phyloP scores from a whole-genome alignment of 805 yeast species.

The Cyberlindnera xishuangbannaensis region DNA sequence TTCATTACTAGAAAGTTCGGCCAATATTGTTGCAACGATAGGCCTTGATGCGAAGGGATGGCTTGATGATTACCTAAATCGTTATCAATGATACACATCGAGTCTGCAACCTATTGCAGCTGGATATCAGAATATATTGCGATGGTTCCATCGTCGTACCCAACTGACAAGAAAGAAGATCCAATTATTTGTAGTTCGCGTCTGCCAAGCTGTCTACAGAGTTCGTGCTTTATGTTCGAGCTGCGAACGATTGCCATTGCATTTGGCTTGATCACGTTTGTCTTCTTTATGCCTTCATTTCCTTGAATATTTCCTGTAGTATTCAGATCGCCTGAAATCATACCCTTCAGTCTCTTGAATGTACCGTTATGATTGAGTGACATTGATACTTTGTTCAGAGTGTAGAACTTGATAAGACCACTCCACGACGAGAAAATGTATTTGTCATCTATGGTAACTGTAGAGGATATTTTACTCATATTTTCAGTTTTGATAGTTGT shows the following conservation, averaged over 20 bases:
- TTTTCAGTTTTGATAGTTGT: constrained; percentile 15
- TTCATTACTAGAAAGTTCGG: constrained; percentile 16
- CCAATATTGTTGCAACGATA: constrained; percentile 16
- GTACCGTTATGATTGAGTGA: constrained; percentile 14
- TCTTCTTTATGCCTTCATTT: constrained; percentile 23
- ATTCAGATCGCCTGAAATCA: constrained; percentile 24
- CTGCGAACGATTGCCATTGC: constrained; percentile 19
- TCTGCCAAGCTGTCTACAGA: constrained; percentile 10
- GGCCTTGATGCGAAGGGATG: constrained; percentile 21
- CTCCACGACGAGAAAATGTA: constrained; percentile 45
- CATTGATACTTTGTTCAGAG: constrained; percentile 11
- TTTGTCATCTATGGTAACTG: constrained; percentile 20
- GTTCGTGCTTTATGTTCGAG: neutral
- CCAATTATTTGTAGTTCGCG: constrained; percentile 19
- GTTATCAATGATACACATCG: neutral
- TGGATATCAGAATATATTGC: constrained; percentile 29
- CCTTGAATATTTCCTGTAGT: constrained; percentile 24
- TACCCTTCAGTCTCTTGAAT: constrained; percentile 22
- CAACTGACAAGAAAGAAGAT: constrained; percentile 36
- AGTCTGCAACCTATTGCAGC: no score
- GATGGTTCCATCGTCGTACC: constrained; percentile 52
- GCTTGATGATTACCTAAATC: constrained; percentile 13
- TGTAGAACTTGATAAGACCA: constrained; percentile 37
- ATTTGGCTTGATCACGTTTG: constrained; percentile 24
- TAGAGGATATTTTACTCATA: constrained; percentile 34